Evolutionary conservation across 495 filamentous ascomycete species (phyloP).

Genomic region (Hyaloscypha variabilis): DNA sequence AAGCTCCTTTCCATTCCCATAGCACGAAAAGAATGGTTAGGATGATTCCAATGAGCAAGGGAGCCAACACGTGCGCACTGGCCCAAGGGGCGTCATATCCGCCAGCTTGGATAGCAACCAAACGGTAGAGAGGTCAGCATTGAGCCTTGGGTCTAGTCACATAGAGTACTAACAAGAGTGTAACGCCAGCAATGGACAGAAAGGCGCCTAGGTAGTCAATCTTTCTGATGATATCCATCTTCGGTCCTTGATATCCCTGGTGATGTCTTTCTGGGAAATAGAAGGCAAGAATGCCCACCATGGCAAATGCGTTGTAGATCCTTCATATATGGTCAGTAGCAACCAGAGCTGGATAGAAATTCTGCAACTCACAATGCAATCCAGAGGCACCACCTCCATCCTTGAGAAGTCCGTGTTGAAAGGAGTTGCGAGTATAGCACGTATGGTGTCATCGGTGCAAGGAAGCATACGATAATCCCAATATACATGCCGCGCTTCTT

Average conservation of each 20-base stretch:
- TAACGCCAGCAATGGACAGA: conserved; percentile 13
- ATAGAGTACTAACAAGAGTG: conserved; percentile 13
- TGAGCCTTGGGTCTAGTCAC: too few species aligned
- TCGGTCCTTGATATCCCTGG: neutral
- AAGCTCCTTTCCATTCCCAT: conserved; percentile 63
- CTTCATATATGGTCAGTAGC: neutral
- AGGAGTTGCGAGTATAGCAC: conserved; percentile 12
- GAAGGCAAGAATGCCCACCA: conserved; percentile 6
- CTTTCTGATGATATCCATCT: conserved; percentile 12
- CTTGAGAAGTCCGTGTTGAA: conserved; percentile 6
- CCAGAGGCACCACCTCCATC: conserved; percentile 9
- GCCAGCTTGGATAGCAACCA: conserved; percentile 36
- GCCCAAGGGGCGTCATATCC: conserved; percentile 68
- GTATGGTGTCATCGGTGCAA: conserved; percentile 9
- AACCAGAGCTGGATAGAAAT: neutral
- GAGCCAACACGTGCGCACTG: conserved; percentile 59
- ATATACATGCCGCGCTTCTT: conserved; percentile 13
- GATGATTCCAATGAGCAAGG: conserved; percentile 57
- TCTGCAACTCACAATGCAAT: conserved; percentile 16
- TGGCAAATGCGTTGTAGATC: conserved; percentile 10
- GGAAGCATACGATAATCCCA: neutral
- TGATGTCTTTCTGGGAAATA: conserved; percentile 9
- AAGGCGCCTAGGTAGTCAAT: conserved; percentile 12
- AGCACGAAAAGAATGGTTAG: conserved; percentile 57
- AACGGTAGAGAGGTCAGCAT: too few species aligned